phyloP scores from a whole-genome alignment of 352 stramenopile genomes.

The Pythium oligandrum region DNA sequence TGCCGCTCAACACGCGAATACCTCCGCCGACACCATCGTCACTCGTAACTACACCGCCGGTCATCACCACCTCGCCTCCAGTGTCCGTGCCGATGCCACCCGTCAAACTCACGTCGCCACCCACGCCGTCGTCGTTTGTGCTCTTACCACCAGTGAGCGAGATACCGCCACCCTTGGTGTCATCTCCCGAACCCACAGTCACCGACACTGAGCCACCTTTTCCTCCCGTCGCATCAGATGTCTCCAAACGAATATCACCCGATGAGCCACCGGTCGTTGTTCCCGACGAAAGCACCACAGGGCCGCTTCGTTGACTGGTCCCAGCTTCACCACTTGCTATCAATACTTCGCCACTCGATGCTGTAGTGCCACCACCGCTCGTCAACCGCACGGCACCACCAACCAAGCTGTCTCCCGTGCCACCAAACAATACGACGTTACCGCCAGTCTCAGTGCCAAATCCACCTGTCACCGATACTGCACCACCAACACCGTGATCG shows the following conservation, averaged over 20 bases:
- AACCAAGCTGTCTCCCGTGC: conserved; percentile 7
- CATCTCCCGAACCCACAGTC: too few relatives aligned
- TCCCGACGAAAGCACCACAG: conserved; percentile 21
- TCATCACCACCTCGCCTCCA: too few relatives aligned
- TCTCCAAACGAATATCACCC: conserved; percentile 24
- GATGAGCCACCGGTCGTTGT: conserved; percentile 14
- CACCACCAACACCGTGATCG: conserved; percentile 3
- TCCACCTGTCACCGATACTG: conserved; percentile 13
- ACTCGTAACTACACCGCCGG: too few relatives aligned
- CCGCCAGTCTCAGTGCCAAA: conserved; percentile 15
- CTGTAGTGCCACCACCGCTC: conserved; percentile 18
- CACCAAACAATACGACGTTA: conserved; percentile 22
- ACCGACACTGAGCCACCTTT: conserved; percentile 18
- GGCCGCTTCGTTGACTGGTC: conserved; percentile 14
- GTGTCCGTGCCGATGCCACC: background rate
- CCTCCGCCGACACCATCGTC: too few relatives aligned
- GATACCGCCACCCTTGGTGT: too few relatives aligned
- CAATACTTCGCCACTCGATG: conserved; percentile 18
- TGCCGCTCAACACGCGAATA: too few relatives aligned
- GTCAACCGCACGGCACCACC: conserved; percentile 20
- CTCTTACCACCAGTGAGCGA: conserved; percentile 4
- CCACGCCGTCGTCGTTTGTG: background rate
- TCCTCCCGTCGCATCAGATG: conserved; percentile 17
- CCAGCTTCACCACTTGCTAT: conserved; percentile 14
- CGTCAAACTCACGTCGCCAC: conserved; percentile 1